These are phyloP conservation scores for Sugiyamaella lignohabitans DNA, from an alignment of 805 yeast species.

Conservation along the genomic window DNA sequence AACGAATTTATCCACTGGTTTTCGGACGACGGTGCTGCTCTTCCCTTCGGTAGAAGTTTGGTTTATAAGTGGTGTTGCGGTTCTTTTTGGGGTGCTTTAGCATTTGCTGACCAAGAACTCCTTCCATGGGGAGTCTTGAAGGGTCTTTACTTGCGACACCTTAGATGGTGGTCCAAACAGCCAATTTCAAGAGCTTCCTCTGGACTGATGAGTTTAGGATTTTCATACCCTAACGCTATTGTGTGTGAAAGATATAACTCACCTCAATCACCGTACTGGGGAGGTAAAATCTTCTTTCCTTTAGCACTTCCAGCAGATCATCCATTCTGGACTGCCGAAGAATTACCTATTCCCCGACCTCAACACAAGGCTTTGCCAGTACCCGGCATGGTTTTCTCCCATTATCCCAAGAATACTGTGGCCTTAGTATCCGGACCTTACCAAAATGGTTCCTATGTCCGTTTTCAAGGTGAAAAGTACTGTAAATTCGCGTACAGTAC, in stretches of 20 bases:
- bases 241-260: constrained; percentile 23
- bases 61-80: constrained; percentile 20
- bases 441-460: constrained; percentile 12
- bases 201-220: constrained; percentile 21
- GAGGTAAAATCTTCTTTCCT: constrained; percentile 17
- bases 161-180: constrained; percentile 23
- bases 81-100: constrained; percentile 22
- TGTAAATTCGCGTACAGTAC: constrained; percentile 21
- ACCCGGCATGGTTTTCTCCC: constrained; percentile 16
- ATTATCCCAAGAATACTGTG: constrained; percentile 11
- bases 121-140: constrained; percentile 22
- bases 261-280: constrained; percentile 23
- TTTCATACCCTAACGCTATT: constrained; percentile 19
- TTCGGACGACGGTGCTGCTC: constrained; percentile 20
- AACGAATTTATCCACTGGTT: constrained; percentile 24
- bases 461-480: constrained; percentile 19
- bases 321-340: constrained; percentile 20
- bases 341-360: constrained; percentile 3
- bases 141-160: constrained; percentile 18
- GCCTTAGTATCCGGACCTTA: constrained; percentile 17
- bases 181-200: constrained; percentile 17
- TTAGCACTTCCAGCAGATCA: constrained; percentile 16
- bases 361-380: constrained; percentile 6
- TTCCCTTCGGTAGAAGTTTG: constrained; percentile 23
- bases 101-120: constrained; percentile 15